Conservation (phyloP, 2,329 filamentous ascomycete species). For the Malbranchea cinnamomea region DNA sequence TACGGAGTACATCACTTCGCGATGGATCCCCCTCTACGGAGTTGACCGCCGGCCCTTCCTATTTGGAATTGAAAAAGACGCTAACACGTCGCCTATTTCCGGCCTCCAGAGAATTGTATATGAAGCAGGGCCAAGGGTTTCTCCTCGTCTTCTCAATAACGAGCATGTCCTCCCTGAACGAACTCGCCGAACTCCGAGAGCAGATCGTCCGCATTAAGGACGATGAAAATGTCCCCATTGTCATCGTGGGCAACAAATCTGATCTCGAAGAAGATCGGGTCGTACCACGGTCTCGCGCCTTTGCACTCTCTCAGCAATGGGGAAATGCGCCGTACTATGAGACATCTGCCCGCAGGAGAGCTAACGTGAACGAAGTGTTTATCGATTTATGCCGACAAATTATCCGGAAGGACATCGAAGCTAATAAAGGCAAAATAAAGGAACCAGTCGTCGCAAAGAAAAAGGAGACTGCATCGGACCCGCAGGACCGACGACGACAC, state of each 20-base stretch:
- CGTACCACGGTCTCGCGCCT: slow-evolving; percentile 64
- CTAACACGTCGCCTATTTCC: slow-evolving; percentile 20
- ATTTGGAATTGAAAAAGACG: slow-evolving; percentile 14
- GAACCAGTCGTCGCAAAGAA: slow-evolving; percentile 16
- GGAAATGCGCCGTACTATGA: slow-evolving; percentile 81
- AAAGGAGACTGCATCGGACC: slow-evolving; percentile 21
- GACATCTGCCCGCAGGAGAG: slow-evolving; percentile 65
- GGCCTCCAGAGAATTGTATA: slow-evolving; percentile 57
- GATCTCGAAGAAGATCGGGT: slow-evolving; percentile 75
- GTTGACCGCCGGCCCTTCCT: too few relatives aligned
- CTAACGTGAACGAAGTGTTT: slow-evolving; percentile 86
- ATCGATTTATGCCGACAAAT: slow-evolving; percentile 72
- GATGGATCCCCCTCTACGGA: too few relatives aligned
- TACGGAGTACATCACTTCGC: too few relatives aligned
- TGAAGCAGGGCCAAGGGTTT: slow-evolving; percentile 88
- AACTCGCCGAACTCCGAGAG: slow-evolving; percentile 67
- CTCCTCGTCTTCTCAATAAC: slow-evolving; percentile 87
- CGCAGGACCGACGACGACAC: slow-evolving; percentile 20
- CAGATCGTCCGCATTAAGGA: slow-evolving; percentile 88
- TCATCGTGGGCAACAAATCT: slow-evolving; percentile 84
- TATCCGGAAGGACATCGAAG: slow-evolving; percentile 49
- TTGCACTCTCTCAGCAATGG: slow-evolving; percentile 76
- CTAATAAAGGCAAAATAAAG: slow-evolving; percentile 19
- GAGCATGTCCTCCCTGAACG: slow-evolving; percentile 65
- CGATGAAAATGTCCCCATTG: slow-evolving; percentile 69